phyloP scores from a whole-genome alignment of 176 grass and related monocot species.

The Echinochloa phyllopogon region DNA sequence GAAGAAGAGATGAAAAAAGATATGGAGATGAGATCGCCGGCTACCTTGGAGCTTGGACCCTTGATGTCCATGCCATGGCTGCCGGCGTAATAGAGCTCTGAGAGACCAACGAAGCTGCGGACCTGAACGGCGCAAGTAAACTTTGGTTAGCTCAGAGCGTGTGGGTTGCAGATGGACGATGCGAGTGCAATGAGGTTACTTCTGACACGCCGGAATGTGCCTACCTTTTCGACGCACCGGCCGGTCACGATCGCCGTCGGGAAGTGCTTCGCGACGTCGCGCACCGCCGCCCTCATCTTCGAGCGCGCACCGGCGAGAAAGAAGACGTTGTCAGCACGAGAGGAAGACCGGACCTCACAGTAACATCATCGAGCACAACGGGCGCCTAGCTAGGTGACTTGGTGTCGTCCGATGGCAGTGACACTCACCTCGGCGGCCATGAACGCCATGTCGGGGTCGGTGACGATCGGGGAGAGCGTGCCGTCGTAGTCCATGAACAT shows the following conservation, averaged over 20 bases:
- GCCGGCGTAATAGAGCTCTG: slow-evolving; percentile 94
- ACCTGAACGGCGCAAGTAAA: slow-evolving; percentile 43
- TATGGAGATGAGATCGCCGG: not conserved
- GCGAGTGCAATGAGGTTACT: not conserved
- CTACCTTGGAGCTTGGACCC: slow-evolving; percentile 71
- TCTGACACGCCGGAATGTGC: not conserved
- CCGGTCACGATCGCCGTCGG: slow-evolving; percentile 87
- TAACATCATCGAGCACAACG: not conserved
- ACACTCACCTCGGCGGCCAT: slow-evolving; percentile 74
- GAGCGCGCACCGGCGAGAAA: too few species aligned
- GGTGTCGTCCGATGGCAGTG: not conserved
- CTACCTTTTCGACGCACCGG: slow-evolving; percentile 83
- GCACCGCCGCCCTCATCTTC: slow-evolving; percentile 88
- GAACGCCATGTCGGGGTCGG: slow-evolving; percentile 86
- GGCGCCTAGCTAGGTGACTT: too few species aligned
- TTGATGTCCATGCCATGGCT: slow-evolving; percentile 99
- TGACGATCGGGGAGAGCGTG: slow-evolving; percentile 94
- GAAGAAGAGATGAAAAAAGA: not conserved
- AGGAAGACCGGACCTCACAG: not conserved
- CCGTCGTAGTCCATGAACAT: slow-evolving; percentile 98
- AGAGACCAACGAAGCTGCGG: slow-evolving; percentile 64
- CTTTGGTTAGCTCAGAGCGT: not conserved
- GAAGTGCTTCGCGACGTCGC: slow-evolving; percentile 66
- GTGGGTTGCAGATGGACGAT: not conserved
- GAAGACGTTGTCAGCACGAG: slow-evolving; percentile 11